Base-by-base conservation (phyloP, 75 land plant species). In the Pseudotsuga menziesii region DNA sequence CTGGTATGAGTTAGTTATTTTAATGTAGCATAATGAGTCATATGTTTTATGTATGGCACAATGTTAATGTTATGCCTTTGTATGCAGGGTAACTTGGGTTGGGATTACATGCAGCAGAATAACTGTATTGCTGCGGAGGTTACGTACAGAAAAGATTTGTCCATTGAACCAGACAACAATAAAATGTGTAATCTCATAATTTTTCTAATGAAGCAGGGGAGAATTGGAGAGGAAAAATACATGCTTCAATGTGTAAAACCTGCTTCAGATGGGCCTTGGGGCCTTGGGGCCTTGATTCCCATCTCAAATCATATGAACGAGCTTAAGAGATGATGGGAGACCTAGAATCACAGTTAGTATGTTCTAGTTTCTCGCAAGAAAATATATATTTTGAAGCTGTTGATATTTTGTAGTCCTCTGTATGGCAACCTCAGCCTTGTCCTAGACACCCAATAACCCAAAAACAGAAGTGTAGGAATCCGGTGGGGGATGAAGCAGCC, bases 281-380 rank as follows among this genome's bases (percentile, higher is more conserved):
- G 3, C 90, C 89, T 0, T 79, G 95, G 76, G 95, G 98, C 12
- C 82, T 86, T 0, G 99, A 97, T 78, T 97, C 99, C 4, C 99
- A 97, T 81, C 89, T 97, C 62, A 97, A 97, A 75, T 96, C 99
- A 15, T 97, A 84, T 57, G 98, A 94, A 48, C 87, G 97, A 58
- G 99, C 97, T 0, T 97, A 94, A 76, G 95, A 94, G 69, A 96
- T 96, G 99, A 88, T 96, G 9, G 83, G 61, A 19, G 98, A 96
- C 61, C 83, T 93, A 17, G 97, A 91, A 27, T 79, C 86, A 0
- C 78, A 76, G 11, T 69, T 41, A 29, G 35, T 26, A 44, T 16
- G 13, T 22, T 76, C 22, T 8, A 9, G 56, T 48, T 85, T 83
- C n/a, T 75, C 79, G 80, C 79, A 83, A 74, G 15, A 89, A 75